Conservation (phyloP, 148 eudicot species). For the Rhododendron mucronatum region DNA sequence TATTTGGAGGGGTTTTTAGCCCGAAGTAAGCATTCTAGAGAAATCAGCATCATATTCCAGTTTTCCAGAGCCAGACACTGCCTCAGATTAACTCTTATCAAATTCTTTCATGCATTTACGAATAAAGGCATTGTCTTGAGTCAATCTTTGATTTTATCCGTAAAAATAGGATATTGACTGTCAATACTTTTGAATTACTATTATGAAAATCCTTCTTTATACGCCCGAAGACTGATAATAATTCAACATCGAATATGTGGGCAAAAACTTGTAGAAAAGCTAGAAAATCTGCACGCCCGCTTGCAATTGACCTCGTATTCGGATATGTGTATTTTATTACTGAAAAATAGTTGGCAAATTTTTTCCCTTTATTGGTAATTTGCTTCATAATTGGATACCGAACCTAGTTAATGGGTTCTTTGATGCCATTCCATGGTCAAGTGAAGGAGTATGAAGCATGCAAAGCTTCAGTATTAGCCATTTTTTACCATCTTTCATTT, state of each 20-base stretch:
- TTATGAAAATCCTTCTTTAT: neutral
- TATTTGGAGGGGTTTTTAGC: neutral
- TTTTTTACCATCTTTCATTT: neutral
- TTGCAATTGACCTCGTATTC: neutral
- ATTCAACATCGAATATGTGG: neutral
- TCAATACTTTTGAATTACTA: neutral
- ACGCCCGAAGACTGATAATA: neutral
- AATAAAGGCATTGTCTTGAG: neutral
- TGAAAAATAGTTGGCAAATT: neutral
- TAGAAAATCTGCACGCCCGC: neutral
- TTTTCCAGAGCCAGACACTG: neutral
- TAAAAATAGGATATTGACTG: neutral
- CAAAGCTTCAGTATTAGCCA: neutral
- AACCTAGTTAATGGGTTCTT: neutral
- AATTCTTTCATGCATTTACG: neutral
- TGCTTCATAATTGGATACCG: neutral
- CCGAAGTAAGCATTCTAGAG: neutral
- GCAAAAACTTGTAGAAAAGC: neutral
- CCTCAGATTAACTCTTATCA: neutral
- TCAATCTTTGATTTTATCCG: neutral
- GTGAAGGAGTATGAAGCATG: neutral
- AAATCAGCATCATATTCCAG: neutral
- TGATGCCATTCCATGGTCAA: constrained; percentile 1
- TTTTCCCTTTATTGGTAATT: neutral
- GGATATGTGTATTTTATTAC: neutral